Evolutionary conservation across 768 basidiomycete species (phyloP).

Genomic region (Calvatia gigantea): DNA sequence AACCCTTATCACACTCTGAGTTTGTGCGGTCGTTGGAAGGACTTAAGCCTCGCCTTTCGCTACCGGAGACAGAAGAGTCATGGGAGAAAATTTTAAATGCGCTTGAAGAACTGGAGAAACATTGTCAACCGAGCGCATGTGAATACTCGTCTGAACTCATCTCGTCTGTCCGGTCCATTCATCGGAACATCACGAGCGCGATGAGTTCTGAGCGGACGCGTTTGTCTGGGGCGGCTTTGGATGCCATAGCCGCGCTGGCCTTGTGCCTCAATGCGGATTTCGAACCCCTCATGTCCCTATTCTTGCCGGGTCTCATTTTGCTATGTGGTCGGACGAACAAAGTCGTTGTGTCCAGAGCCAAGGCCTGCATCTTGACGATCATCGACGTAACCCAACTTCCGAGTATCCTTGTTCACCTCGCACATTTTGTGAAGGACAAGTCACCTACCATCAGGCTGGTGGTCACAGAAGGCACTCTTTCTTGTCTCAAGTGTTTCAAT

Average conservation of each 20-base stretch:
- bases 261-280: conserved; percentile 57
- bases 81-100: conserved; percentile 68
- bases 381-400: conserved; percentile 69
- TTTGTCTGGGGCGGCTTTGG: conserved; percentile 64
- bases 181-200: conserved; percentile 52
- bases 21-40: conserved; percentile 29
- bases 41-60: conserved; percentile 34
- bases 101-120: conserved; percentile 39
- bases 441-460: conserved; percentile 58
- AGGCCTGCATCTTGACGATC: conserved; percentile 52
- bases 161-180: conserved; percentile 44
- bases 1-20: not conserved
- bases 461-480: conserved; percentile 62
- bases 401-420: conserved; percentile 56
- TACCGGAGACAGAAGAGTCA: conserved; percentile 71
- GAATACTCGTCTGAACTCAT: conserved; percentile 49
- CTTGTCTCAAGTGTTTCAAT: conserved; percentile 71
- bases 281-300: conserved; percentile 61
- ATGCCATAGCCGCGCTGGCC: conserved; percentile 54
- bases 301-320: conserved; percentile 63
- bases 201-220: conserved; percentile 73
- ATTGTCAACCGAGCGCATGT: conserved; percentile 51
- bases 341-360: conserved; percentile 66
- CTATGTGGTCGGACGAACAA: conserved; percentile 78
- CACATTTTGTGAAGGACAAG: conserved; percentile 64